Evolutionary conservation across 2,329 filamentous ascomycete species (phyloP), one percentile per base, ranked within the genome.

Genomic region (Hypocreales sp.): DNA sequence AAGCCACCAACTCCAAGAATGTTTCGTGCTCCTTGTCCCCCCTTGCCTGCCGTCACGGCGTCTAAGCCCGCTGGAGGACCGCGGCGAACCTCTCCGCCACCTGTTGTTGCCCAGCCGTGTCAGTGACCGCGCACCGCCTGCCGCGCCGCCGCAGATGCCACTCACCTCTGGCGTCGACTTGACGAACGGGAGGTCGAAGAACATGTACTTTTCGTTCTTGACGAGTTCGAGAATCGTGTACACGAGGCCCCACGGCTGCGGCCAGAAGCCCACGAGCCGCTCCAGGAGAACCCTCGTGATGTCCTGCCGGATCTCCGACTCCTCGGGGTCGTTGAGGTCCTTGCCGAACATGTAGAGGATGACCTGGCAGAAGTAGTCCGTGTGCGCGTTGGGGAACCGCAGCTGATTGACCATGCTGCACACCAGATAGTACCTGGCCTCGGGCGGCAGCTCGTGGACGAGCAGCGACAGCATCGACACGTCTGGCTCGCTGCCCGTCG

Each of bases 241-340:
- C 48, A 94, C 76, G 23, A 98, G 60, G 9, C 92, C 92, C 87
- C 87, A 95, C 12, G 92, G 87, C 49, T 95, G 87, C 28, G 87
- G 87, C 57, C 86, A 83, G 50, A 82, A 83, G 14, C 83, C 79
- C 33, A 92, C 71, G 25, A 94, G 61, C 26, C 90, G 73, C 61
- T 98, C 90, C 20, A 94, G 63, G 24, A 98, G 60, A 15, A 94
- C 74, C 25, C 87, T 73, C 28, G 83, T 82, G 32, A 98, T 87
- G 49, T 92, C 82, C 56, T 95, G 79, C 20, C 87, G 80, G 25
- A 94, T 75, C 35, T 84, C 79, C 2, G 66, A 67, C 42, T 87
- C 81, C 44, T 90, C 80, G 11, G 79, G 72, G 40, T 78, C 75
- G 47, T 55, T 65, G 44, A 66, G 60, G 56, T 90, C 80, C 36